phyloP scores from a whole-genome alignment of 2,329 filamentous ascomycete species.

The Phialocephala sp. region DNA sequence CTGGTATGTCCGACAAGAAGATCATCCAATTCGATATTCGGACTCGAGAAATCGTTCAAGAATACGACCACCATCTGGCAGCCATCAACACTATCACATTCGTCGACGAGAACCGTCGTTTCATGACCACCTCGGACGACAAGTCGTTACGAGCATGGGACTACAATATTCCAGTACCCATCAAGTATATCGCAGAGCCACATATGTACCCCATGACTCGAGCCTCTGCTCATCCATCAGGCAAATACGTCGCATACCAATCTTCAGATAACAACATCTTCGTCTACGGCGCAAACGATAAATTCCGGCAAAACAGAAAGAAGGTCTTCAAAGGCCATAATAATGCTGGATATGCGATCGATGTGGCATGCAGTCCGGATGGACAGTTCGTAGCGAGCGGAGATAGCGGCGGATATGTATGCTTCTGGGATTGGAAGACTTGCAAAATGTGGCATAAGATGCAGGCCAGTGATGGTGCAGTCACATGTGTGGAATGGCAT shows the following conservation, averaged over 20 bases:
- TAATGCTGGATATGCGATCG: conserved; percentile 91
- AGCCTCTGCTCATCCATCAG: conserved; percentile 80
- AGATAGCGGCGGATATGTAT: conserved; percentile 86
- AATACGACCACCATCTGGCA: conserved; percentile 98
- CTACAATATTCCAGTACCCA: conserved; percentile 96
- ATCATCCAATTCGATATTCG: conserved; percentile 96
- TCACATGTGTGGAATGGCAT: conserved; percentile 93
- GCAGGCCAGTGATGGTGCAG: conserved; percentile 78
- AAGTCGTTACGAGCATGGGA: conserved; percentile 97
- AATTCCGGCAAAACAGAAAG: conserved; percentile 96
- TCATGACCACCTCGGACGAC: conserved; percentile 98
- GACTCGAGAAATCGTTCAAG: conserved; percentile 81
- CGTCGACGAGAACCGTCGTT: conserved; percentile 90
- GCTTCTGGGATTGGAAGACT: conserved; percentile 99
- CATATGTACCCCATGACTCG: conserved; percentile 98
- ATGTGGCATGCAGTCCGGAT: conserved; percentile 86
- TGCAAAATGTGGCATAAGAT: conserved; percentile 99
- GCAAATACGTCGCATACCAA: conserved; percentile 95
- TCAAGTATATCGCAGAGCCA: conserved; percentile 97
- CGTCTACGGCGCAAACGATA: conserved; percentile 92
- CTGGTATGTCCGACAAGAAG: conserved; percentile 98
- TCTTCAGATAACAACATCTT: conserved; percentile 95
- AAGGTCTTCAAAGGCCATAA: conserved; percentile 97
- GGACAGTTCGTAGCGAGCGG: conserved; percentile 89
- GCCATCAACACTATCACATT: conserved; percentile 98